phyloP scores from a whole-genome alignment of 768 basidiomycete genomes.

The Trichaptum fuscoviolaceum region DNA sequence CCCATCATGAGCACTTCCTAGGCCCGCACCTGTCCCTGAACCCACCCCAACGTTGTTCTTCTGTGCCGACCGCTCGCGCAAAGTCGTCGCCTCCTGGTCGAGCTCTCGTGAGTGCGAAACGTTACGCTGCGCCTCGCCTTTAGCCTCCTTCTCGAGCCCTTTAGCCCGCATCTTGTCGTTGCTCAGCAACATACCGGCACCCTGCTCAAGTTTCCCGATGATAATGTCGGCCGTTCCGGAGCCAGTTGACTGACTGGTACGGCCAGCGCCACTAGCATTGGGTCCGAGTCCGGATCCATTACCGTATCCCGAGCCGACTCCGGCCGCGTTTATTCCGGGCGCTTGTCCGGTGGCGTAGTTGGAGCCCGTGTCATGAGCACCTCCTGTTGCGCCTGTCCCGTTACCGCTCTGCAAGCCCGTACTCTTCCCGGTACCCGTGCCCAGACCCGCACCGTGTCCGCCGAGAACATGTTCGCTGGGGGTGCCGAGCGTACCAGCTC shows the following conservation, averaged over 20 bases:
- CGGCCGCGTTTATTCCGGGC: no score
- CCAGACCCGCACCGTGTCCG: not conserved
- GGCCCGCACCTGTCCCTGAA: no score
- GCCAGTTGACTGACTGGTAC: not conserved
- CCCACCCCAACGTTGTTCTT: not conserved
- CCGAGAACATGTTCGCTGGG: not conserved
- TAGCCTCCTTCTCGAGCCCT: not conserved
- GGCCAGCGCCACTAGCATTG: not conserved
- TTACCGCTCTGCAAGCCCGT: not conserved
- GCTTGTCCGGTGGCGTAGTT: not conserved
- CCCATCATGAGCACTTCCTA: no score
- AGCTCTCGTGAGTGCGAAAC: not conserved
- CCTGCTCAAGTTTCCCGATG: slow-evolving; percentile 3
- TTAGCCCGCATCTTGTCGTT: slow-evolving; percentile 1
- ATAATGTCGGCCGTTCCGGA: not conserved
- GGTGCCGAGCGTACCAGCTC: not conserved
- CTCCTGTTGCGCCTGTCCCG: no score
- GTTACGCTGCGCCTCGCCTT: not conserved
- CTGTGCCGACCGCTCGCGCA: not conserved
- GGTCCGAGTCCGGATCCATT: not conserved
- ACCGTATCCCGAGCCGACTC: no score
- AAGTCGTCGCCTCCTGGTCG: not conserved
- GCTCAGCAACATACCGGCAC: not conserved
- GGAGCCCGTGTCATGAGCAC: no score
- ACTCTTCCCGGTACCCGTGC: not conserved